Conservation (phyloP, 129 eudicot genomes). For the Arctium minus region DNA sequence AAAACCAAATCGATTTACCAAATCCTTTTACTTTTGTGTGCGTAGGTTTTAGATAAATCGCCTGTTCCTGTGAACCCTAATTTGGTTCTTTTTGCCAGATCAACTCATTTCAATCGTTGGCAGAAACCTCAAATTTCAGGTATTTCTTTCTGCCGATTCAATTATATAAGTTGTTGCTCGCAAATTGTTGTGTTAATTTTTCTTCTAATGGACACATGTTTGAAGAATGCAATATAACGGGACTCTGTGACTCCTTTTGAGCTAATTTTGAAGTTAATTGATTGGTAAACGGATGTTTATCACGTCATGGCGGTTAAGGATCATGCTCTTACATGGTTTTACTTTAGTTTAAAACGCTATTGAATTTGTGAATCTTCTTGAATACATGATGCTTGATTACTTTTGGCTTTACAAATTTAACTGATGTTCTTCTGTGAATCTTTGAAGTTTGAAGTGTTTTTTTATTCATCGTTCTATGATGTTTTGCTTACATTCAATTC, state of each 20-base stretch:
- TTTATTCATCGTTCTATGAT: neutral
- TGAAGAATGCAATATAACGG: conserved; percentile 3
- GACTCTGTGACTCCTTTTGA: conserved; percentile 7
- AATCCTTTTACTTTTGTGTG: neutral
- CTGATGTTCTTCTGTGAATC: neutral
- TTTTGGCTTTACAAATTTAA: neutral
- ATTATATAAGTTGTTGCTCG: neutral
- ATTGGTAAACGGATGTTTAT: neutral
- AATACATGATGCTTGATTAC: neutral
- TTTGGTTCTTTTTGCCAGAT: conserved; percentile 1
- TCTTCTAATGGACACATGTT: neutral
- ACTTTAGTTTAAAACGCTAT: neutral
- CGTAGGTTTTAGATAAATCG: neutral
- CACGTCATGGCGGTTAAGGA: neutral
- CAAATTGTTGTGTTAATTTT: neutral
- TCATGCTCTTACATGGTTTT: neutral
- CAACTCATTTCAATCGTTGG: conserved; percentile 14
- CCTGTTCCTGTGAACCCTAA: conserved; percentile 11
- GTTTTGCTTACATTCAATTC: neutral
- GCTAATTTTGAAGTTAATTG: conserved; percentile 12
- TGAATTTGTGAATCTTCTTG: conserved; percentile 16
- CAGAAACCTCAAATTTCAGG: conserved; percentile 16
- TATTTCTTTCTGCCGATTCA: neutral
- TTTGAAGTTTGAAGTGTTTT: neutral
- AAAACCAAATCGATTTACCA: neutral